Evolutionary conservation across 2,329 filamentous ascomycete species (phyloP).

Genomic region (Cytospora chrysosperma): DNA sequence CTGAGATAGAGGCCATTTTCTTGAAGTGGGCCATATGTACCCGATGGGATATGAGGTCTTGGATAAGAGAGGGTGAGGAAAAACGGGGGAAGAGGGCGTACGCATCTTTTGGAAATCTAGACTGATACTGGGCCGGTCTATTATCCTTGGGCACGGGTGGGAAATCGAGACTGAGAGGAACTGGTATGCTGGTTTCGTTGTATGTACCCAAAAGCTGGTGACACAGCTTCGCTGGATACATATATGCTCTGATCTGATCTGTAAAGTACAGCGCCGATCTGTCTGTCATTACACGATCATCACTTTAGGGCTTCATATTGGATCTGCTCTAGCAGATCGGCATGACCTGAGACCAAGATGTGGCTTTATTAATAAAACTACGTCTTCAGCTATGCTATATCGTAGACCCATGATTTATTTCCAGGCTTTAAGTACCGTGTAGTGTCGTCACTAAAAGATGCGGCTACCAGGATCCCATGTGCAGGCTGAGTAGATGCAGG

Average conservation of each 20-base stretch:
- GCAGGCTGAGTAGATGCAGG: not conserved
- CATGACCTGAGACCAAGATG: not conserved
- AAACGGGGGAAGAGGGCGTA: not conserved
- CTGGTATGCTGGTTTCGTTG: not conserved
- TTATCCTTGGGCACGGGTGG: not conserved
- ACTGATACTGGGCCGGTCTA: not conserved
- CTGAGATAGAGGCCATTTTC: conserved; percentile 31
- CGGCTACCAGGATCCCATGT: not conserved
- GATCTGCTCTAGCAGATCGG: not conserved
- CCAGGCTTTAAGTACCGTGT: too few relatives aligned
- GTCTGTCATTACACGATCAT: not conserved
- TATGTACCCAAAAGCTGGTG: not conserved
- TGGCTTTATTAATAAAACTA: not conserved
- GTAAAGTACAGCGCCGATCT: not conserved
- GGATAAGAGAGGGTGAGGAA: not conserved
- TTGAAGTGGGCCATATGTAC: not conserved
- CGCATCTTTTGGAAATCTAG: not conserved
- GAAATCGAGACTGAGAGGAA: not conserved
- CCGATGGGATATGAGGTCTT: not conserved
- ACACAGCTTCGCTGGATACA: not conserved
- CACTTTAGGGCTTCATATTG: not conserved
- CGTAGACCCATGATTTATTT: too few relatives aligned
- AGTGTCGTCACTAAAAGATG: too few relatives aligned
- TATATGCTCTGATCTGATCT: not conserved
- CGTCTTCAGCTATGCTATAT: not conserved